Evolutionary conservation across 495 filamentous ascomycete genomes (phyloP), one percentile per base, ranked within the genome.

Genomic region (Penicillium malachiteum): DNA sequence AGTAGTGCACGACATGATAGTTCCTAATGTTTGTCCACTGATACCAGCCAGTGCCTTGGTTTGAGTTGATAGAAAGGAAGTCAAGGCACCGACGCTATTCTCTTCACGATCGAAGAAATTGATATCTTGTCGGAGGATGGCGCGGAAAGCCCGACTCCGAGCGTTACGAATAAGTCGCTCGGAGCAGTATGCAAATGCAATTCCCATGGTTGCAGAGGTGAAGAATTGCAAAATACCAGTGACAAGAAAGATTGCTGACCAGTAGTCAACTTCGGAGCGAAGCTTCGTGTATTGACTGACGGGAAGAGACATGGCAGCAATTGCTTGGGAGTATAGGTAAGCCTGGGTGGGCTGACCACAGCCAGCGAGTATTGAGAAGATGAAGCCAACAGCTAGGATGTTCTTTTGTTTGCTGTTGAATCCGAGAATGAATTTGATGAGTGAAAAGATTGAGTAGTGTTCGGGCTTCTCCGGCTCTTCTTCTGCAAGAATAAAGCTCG

Each of bases 171-270:
- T 81, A 35, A 97, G 80, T 18, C 84, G 73, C 70, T 95, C 91
- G 2, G 89, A 95, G 74, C 89, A 91, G 62, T 86, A 87, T 7
- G 89, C 92, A 55, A 97, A 95, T 5, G 83, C 78, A 17, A 89
- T 56, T 38, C 91, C 92, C 59, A 93, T 88, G 35, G 63, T 64
- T 34, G 79, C 74, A 59, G 88, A 88, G 2, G 84, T 81, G 48
- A 93, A 65, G 55, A 96, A 84, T 64, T 88, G 84, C 31, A 85
- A 80, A 43, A 96, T 68, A 13, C 88, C 94, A n/a, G 96, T 82
- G 82, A 97, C 91, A 18, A 97, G 81, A 68, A 94, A 98, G 92
- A 98, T 96, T 54, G 86, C 68, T 35, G 83, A 84, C 93, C 94
- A 98, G 71, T 97, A 97, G 58, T 94, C 84, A 40, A 84, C 84